phyloP scores from a whole-genome alignment of 73 alveolate species.

The Stentor roeselii region DNA sequence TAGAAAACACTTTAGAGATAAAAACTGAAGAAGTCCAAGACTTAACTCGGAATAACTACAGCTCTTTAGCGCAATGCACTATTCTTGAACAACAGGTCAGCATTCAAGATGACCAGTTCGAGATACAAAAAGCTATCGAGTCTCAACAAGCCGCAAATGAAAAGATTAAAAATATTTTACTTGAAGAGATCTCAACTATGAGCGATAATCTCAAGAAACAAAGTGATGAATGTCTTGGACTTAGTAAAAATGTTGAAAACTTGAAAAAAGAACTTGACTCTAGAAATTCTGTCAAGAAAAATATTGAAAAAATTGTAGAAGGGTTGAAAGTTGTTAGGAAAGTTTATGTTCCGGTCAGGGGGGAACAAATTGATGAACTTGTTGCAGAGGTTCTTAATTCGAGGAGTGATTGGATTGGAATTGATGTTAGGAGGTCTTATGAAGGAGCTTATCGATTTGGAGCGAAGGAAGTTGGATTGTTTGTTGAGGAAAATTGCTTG shows the following conservation, averaged over 20 bases:
- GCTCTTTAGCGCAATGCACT: neutral
- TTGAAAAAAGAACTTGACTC: neutral
- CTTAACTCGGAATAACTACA: neutral
- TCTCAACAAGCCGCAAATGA: neutral
- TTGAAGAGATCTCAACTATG: neutral
- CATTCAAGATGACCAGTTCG: neutral
- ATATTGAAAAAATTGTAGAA: constrained; percentile 2
- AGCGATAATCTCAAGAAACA: neutral
- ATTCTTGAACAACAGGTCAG: constrained; percentile 3
- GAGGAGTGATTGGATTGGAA: neutral
- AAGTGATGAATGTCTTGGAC: neutral
- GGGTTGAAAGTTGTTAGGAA: neutral
- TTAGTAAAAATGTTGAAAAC: constrained; percentile 17
- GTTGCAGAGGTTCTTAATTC: neutral
- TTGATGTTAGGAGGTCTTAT: neutral
- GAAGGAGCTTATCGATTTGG: neutral
- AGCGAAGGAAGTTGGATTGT: neutral
- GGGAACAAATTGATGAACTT: constrained; percentile 4
- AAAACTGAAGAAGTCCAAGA: constrained; percentile 27
- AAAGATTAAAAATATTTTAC: neutral
- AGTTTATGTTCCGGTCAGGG: constrained; percentile 13
- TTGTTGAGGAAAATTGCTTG: neutral
- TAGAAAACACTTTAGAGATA: constrained; percentile 6
- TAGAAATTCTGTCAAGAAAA: neutral
- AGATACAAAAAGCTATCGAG: neutral